Base-by-base conservation (phyloP, 169 alveolate genomes). In the Plasmodium fragile region DNA sequence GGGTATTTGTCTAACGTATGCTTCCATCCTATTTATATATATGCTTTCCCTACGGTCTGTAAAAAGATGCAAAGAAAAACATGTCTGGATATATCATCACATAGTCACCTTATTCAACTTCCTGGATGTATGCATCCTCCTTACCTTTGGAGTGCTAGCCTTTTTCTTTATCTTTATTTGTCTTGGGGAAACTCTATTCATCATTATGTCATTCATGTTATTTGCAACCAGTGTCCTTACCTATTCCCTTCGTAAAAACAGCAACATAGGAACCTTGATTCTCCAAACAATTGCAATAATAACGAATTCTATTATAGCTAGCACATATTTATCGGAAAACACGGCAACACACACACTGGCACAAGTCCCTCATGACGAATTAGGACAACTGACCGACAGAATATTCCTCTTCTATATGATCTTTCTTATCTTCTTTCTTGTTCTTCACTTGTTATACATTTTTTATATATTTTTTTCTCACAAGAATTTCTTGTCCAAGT, bases 371-470 rank as follows among this genome's bases (percentile, higher is more conserved):
- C 22, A 8, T 73, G 36, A 85, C 43, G 81, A 25, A 45, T 73
- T 49, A 18, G 25, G 10, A 39, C 72, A n/a, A 69, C 70, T 82
- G 43, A 70, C 13, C 28, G 41, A 83, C 39, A 89, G 71, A 11
- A 65, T 89, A 18, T 78, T 59, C 53, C 83, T 91, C 72, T 81
- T 91, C 65, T 91, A 91, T 39, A 91, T 91, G 92, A 43, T 81
- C 36, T 81, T 80, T 49, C 39, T 81, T 28, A 55, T 73, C 36
- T 30, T 91, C 22, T 91, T 91, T 91, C 81, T 91, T 39, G 83
- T 71, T 5, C 34, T 81, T 70, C 92, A 91, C 72, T 28, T 79
- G 43, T 71, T 91, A 52, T 89, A 89, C 72, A 77, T 79, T 22
- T 89, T 59, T 53, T 89, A 78, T 49, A 70, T 73, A 13, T 80